Base-by-base conservation (phyloP, 371 early-diverging fungal genomes). In the Mucor piriformis region DNA sequence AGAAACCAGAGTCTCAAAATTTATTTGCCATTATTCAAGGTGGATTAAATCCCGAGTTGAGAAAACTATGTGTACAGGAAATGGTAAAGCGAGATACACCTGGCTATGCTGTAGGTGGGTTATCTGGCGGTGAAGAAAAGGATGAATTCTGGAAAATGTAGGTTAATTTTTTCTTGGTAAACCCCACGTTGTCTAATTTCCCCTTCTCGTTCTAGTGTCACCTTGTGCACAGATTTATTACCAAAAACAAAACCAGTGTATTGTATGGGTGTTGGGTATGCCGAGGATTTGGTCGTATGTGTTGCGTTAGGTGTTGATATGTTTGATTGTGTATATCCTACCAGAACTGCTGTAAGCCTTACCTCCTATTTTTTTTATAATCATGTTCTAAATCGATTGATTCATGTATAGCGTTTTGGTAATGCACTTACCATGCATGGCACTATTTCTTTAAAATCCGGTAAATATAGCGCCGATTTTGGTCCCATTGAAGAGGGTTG, bases 241-340 rank as follows among this genome's bases (percentile, higher is more conserved):
- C 94, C 95, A 25, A 73, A 88, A 25, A 79, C 76, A 59, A 94
- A 95, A 61, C 97, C 98, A 15, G 88, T 89, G 56, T 98, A 97
- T 79, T 94, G 96, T 74, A 98, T 98, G 98, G 98, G 98, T 25
- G 93, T 98, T 25, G 98, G 98, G 66, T 94, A 96, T 65, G 94
- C 95, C 4, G 94, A 92, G 60, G 96, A 96, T 74, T 67, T 96
- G 63, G 92, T 96, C 5, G 91, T 97, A 1, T 95, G 94, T 77
- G 85, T 90, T 23, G 94, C 96, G 23, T 74, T 97, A 51, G 98
- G 98, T 50, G 92, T 93, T 27, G 96, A 96, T 73, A 96, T 96
- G 96, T 94, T 89, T 69, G 98, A 97, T 72, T 97, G 98, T 76
- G 98, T 97, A 12, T 97, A 91, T 72, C 98, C 98, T 15, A 96